Base-by-base conservation (phyloP, 2,329 filamentous ascomycete species). In the Arthroderma sp. region DNA sequence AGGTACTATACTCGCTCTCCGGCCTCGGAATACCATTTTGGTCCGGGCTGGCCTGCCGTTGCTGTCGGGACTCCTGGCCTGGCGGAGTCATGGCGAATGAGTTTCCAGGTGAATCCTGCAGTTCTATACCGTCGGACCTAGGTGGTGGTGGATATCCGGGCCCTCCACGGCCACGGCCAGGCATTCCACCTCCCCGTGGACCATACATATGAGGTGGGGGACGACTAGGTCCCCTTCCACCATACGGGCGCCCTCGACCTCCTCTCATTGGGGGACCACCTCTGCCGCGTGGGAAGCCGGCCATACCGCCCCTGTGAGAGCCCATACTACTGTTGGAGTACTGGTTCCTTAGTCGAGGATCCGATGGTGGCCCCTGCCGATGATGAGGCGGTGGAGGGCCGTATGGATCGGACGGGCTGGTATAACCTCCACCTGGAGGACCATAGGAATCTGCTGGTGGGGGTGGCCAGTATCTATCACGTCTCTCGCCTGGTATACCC, bases 41-140 rank as follows among this genome's bases (percentile, higher is more conserved):
- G 28, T 58, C 57, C 4, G 56, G 57, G 43, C 64, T 22, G 15
- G 15, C 15, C 15, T 22, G 15, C 15, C 15, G 15, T 22, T 22
- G 15, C 15, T 44, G 76, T 76, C 44, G 86, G 79, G 59, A 86
- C 82, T 1, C 72, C 73, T 56, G 87, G 82, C 52, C 29, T 28
- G 22, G n/a, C 6, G 8, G 5, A 5, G 11, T 5, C 2, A 28
- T 15, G 6, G n/a, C 37, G 50, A 45, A 29, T 63, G 65, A 73
- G 71, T 44, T 69, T 72, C 72, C 72, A n/a, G 70, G 69, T n/a
- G 72, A 69, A 31, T 81, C 79, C 59, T 88, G 82, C 84, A 93
- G 88, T 60, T 91, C 86, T 43, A 22, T 22, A 22, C 15, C 15
- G 3, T 22, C 15, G 15, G 15, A 22, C 15, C 15, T 22, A 22